Evolutionary conservation across 108 stramenopile genomes (phyloP).

Genomic region (Cyclotella atomus): DNA sequence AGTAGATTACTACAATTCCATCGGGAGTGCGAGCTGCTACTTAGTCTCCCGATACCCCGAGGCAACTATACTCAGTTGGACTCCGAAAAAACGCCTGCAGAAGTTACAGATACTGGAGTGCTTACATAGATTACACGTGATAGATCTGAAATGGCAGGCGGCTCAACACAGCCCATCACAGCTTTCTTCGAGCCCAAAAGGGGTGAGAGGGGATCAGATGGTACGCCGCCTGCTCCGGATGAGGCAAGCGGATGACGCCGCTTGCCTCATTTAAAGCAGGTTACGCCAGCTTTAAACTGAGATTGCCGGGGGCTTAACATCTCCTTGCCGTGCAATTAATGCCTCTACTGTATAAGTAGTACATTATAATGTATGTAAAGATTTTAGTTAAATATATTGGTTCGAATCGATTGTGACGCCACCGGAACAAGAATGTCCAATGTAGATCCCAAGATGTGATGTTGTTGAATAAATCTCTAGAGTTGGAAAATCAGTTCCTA

Average conservation of each 20-base stretch:
- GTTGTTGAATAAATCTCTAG: too few species aligned
- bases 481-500: too few species aligned
- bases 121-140: background rate
- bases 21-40: background rate
- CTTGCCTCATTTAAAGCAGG: too few species aligned
- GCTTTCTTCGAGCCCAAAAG: background rate
- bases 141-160: background rate
- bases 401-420: too few species aligned
- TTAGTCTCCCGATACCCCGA: background rate
- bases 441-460: too few species aligned
- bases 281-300: background rate
- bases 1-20: background rate
- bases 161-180: background rate
- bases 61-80: background rate
- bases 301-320: background rate
- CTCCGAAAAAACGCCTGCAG: background rate
- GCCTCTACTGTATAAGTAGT: background rate
- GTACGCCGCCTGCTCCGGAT: background rate
- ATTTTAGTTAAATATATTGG: conserved; percentile 7
- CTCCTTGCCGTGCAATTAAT: conserved; percentile 3
- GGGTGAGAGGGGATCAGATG: too few species aligned
- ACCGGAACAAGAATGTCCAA: too few species aligned
- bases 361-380: background rate
- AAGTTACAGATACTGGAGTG: background rate
- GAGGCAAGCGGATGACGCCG: background rate